phyloP scores from a whole-genome alignment of 805 yeast species.

The Saccharomycopsis fibuligera region DNA sequence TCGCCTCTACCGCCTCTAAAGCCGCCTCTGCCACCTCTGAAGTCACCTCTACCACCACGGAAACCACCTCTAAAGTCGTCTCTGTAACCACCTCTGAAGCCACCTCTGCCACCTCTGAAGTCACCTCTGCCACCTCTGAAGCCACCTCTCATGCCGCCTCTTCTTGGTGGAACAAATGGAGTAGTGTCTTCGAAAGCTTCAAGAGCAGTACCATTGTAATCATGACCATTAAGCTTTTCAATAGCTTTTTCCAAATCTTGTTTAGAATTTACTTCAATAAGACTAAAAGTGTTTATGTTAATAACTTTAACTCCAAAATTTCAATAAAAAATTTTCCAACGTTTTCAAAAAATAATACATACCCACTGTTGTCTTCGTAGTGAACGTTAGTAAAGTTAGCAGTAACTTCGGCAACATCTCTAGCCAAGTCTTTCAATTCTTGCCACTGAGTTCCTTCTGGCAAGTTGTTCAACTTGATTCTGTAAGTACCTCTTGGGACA shows the following conservation, averaged over 20 bases:
- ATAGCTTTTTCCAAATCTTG: slow-evolving; percentile 75
- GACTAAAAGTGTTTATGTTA: no score
- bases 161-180: slow-evolving; percentile 27
- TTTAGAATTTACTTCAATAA: slow-evolving; percentile 52
- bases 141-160: slow-evolving; percentile 29
- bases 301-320: no score
- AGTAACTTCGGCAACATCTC: slow-evolving; percentile 44
- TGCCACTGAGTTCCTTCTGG: slow-evolving; percentile 83
- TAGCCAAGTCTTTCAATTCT: slow-evolving; percentile 82
- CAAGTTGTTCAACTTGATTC: slow-evolving; percentile 62
- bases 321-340: not conserved
- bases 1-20: slow-evolving; percentile 11
- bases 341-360: not conserved
- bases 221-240: slow-evolving; percentile 62
- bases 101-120: slow-evolving; percentile 39
- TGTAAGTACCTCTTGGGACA: slow-evolving; percentile 58
- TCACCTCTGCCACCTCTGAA: slow-evolving; percentile 28
- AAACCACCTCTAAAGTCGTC: slow-evolving; percentile 36
- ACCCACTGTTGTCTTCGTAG: slow-evolving; percentile 8
- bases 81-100: slow-evolving; percentile 31
- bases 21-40: slow-evolving; percentile 11
- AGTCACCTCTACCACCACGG: slow-evolving; percentile 17
- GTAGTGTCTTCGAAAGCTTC: slow-evolving; percentile 29
- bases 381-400: slow-evolving; percentile 17
- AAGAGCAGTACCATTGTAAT: slow-evolving; percentile 54